Evolutionary conservation across 768 basidiomycete species (phyloP), one percentile per base, ranked within the genome.

Genomic region (Boletus coccyginus): DNA sequence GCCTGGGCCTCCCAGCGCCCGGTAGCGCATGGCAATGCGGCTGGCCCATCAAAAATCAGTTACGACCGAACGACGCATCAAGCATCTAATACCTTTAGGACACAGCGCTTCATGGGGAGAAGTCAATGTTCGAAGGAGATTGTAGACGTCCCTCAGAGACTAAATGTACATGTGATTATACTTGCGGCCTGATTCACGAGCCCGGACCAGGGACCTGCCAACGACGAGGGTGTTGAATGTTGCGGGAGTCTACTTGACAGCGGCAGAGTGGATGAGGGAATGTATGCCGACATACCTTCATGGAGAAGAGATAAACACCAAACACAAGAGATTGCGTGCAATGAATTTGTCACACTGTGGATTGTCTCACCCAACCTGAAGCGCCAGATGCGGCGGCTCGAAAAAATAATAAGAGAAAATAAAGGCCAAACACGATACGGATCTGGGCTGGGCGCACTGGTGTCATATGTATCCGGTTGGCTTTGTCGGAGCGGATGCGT

Each of bases 201-300:
- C 21, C 58, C 59, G 48, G 32, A 8, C 7, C 32, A 43, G 53
- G 41, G 58, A 39, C 27, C 19, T 31, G 21, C 58, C 57, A 47
- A 54, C 24, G 56, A 53, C 32, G 52, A 47, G 24, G 38, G 17
- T 53, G 38, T 46, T 46, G 7, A 53, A n/a, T 17, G 27, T 46
- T 35, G 44, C 38, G 40, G 19, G 14, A 17, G 17, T 24, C 24
- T 14, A 7, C 40, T 36, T 49, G 58, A 46, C 33, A 42, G 35
- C 59, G 52, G 43, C 46, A n/a, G 31, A 8, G 7, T 1, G 8
- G 7, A 48, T 29, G 43, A 41, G 59, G 59, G 40, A 39, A 39
- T 32, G 36, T 7, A 56, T 61, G 59, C 59, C 59, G 59, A 51
- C 35, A 60, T 32, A 16, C 33, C 41, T 35, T 48, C n/a, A 59